phyloP scores from a whole-genome alignment of 225 moss, liverwort and hornwort genomes.

The Pseudoscleropodium purum region DNA sequence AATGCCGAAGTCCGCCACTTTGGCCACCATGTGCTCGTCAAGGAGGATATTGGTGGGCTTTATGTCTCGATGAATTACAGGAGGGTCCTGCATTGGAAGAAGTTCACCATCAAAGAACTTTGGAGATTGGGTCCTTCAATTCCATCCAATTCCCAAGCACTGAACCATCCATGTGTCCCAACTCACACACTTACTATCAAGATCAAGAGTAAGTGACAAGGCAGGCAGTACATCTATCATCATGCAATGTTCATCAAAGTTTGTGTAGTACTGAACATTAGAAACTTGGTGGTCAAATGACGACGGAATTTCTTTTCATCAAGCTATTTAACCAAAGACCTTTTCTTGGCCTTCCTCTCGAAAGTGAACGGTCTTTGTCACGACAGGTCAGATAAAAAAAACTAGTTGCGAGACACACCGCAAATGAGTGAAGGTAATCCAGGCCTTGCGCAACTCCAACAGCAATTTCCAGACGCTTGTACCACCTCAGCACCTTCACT shows the following conservation, averaged over 20 bases:
- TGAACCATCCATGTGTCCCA: background rate
- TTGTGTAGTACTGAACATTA: background rate
- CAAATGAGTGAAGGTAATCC: conserved; percentile 58
- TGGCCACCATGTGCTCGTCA: conserved; percentile 41
- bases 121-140: background rate
- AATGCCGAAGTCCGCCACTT: conserved; percentile 53
- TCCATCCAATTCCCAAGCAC: background rate
- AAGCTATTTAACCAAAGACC: too few relatives aligned
- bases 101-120: background rate
- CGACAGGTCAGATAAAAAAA: background rate
- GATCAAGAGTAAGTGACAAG: background rate
- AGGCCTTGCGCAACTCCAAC: conserved; percentile 54
- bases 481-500: conserved; percentile 30
- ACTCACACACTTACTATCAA: background rate
- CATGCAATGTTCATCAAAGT: background rate
- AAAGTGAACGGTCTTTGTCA: background rate
- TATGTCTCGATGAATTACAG: conserved; percentile 72
- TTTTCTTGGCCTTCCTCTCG: background rate
- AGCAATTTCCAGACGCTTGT: conserved; percentile 53
- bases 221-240: background rate
- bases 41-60: conserved; percentile 70
- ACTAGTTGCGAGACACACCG: background rate
- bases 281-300: background rate
- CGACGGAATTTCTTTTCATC: background rate
- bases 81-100: conserved; percentile 33